A percentile compares a stretch with the other conserved stretches of the same genome.
Conservation (phyloP, 495 filamentous ascomycete species). For the Xylaria palmicola region DNA sequence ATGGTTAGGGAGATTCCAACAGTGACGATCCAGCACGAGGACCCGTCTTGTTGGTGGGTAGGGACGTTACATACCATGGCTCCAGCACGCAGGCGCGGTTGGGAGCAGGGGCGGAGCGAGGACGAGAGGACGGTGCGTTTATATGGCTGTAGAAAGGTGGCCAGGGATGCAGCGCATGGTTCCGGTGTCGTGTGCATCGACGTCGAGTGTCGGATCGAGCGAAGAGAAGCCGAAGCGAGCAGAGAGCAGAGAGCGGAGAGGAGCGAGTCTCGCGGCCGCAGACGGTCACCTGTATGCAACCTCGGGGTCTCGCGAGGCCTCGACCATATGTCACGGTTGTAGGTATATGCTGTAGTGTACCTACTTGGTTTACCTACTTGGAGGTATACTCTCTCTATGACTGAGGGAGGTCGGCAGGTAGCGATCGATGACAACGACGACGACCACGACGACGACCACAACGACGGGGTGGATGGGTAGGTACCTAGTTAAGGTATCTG, state of each 20-base stretch:
- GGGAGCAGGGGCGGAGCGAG: not conserved
- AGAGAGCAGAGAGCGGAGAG: no score
- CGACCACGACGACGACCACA: not conserved
- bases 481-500: not conserved
- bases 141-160: conserved; percentile 2
- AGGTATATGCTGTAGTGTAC: no score
- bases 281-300: no score
- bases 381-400: no score
- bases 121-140: conserved; percentile 6
- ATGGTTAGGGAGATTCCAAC: not conserved
- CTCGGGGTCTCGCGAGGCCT: no score
- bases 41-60: no score
- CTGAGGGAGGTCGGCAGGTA: no score
- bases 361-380: no score
- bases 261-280: no score
- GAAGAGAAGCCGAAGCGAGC: not conserved
- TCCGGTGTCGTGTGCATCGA: conserved; percentile 6
- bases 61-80: conserved; percentile 7
- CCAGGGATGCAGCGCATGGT: conserved; percentile 9
- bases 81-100: not conserved
- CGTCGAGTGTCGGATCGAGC: not conserved
- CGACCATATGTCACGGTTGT: no score
- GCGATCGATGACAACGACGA: no score
- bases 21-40: not conserved
- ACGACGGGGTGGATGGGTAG: not conserved